These are phyloP conservation scores for Mycena vulgaris DNA, from an alignment of 768 basidiomycete species.

Conservation along the genomic window DNA sequence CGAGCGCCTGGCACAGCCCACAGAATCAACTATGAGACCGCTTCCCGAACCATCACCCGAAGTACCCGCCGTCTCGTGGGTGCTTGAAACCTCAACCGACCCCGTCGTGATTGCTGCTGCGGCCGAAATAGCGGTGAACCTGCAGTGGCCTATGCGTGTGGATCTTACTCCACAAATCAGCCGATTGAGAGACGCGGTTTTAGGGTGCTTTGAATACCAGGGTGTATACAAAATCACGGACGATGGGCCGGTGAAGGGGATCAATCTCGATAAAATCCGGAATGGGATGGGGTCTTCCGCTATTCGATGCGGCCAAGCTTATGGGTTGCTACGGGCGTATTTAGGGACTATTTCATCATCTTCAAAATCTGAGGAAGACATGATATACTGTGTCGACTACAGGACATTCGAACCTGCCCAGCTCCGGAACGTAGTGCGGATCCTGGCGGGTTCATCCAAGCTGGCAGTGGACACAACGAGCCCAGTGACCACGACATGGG, in stretches of 20 bases:
- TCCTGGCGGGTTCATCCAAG: neutral
- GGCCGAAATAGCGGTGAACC: neutral
- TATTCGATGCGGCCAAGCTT: neutral
- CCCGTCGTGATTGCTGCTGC: neutral
- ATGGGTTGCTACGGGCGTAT: neutral
- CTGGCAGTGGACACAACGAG: neutral
- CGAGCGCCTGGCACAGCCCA: neutral
- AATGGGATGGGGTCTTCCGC: neutral
- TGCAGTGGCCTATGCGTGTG: neutral
- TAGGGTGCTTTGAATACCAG: slow-evolving; percentile 9
- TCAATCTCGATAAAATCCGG: neutral
- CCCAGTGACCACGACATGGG: slow-evolving; percentile 7
- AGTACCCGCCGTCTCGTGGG: slow-evolving; percentile 1
- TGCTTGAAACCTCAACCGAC: slow-evolving; percentile 11
- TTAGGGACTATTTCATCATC: no score
- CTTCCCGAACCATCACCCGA: neutral
- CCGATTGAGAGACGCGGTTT: neutral
- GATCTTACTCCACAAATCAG: neutral
- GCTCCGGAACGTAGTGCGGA: neutral
- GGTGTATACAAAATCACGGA: no score
- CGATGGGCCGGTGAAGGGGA: neutral
- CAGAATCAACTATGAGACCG: neutral
- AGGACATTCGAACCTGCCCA: neutral
- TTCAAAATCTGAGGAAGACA: neutral
- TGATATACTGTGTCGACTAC: neutral